Percentiles rank a stretch among this genome's conserved stretches.
Evolutionary conservation across 2,329 filamentous ascomycete genomes (phyloP).

Genomic region (Nakataea oryzae): DNA sequence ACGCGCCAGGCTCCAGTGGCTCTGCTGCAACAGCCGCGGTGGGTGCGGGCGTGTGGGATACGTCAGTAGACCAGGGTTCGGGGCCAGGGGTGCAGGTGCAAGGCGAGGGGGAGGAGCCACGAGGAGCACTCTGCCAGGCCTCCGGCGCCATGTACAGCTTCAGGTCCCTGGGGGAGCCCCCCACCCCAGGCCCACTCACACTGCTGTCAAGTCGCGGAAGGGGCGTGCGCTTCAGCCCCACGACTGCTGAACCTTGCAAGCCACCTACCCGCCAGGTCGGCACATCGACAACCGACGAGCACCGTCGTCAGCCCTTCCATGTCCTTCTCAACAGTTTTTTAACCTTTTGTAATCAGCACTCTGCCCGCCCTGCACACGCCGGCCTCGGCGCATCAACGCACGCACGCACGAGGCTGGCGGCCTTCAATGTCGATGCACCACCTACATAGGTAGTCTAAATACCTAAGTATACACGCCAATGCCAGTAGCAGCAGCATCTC

Average conservation of each 20-base stretch:
- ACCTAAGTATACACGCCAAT: too few relatives aligned
- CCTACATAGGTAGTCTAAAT: too few relatives aligned
- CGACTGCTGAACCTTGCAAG: neutral
- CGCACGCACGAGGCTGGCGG: too few relatives aligned
- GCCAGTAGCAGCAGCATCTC: too few relatives aligned
- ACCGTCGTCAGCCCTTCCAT: too few relatives aligned
- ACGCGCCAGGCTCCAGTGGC: too few relatives aligned
- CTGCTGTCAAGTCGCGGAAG: neutral
- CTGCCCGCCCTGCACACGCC: too few relatives aligned
- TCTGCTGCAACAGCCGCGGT: neutral
- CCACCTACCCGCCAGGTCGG: neutral
- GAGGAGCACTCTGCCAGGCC: neutral
- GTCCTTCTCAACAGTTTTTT: too few relatives aligned
- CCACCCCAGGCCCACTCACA: neutral
- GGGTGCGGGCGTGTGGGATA: neutral
- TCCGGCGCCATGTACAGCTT: neutral
- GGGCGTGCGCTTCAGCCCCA: neutral
- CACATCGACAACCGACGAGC: neutral
- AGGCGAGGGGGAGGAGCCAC: neutral
- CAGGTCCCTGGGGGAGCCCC: neutral
- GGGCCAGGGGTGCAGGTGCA: neutral
- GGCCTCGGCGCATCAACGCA: too few relatives aligned
- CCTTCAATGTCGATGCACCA: too few relatives aligned
- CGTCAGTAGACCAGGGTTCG: neutral
- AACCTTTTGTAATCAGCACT: too few relatives aligned